Evolutionary conservation across 371 early-diverging fungal genomes (phyloP).

Genomic region (Nematocida ironsii): DNA sequence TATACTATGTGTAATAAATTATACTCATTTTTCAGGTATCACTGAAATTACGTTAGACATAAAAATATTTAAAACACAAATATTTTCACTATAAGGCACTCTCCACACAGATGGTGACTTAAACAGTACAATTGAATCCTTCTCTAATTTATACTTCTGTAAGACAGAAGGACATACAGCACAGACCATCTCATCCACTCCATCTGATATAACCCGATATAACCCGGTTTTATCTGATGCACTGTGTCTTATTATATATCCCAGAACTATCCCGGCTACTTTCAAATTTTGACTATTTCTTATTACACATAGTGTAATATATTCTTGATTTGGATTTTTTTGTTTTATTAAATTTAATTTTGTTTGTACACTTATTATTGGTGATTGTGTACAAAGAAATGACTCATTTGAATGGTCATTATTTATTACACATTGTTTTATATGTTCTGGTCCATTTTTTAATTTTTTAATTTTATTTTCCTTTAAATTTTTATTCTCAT

Average conservation of each 20-base stretch:
- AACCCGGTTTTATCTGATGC: neutral
- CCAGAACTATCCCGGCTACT: conserved; percentile 13
- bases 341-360: neutral
- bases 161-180: conserved; percentile 22
- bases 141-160: conserved; percentile 13
- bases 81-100: neutral
- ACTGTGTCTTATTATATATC: neutral
- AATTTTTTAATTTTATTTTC: no score
- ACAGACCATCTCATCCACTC: conserved; percentile 23
- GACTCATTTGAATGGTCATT: neutral
- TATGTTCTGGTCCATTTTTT: no score
- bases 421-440: neutral
- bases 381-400: conserved; percentile 34
- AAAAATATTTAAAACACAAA: neutral
- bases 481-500: no score
- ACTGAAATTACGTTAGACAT: conserved; percentile 4
- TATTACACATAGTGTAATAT: conserved; percentile 8
- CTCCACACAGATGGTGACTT: conserved; percentile 53
- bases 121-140: conserved; percentile 33
- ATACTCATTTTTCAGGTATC: neutral
- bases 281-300: conserved; percentile 2
- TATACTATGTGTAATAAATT: neutral
- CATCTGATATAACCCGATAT: conserved; percentile 19
- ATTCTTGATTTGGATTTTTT: neutral
- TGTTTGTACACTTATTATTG: neutral